A percentile compares a stretch with the other conserved stretches of the same genome.
These are phyloP conservation scores for Trichophyton benhamiae DNA, from an alignment of 2,329 filamentous ascomycete genomes.

Conservation along the genomic window DNA sequence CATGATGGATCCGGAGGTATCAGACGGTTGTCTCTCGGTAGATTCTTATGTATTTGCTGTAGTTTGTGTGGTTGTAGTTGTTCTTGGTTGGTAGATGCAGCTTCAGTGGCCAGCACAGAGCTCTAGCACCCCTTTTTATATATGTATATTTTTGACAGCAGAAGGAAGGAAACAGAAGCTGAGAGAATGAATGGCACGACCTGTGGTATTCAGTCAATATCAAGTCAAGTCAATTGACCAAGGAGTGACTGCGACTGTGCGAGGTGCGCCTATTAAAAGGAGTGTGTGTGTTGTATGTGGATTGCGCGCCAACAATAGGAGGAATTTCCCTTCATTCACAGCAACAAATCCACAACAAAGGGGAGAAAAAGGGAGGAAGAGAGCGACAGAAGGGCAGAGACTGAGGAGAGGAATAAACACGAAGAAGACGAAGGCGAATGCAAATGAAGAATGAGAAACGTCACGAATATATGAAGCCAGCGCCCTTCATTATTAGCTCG, in stretches of 20 bases:
- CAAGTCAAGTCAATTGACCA: background rate
- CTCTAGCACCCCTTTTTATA: background rate
- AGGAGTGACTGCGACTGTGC: background rate
- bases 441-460: background rate
- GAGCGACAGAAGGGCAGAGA: background rate
- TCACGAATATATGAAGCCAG: background rate
- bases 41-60: background rate
- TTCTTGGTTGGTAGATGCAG: background rate
- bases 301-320: background rate
- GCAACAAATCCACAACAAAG: background rate
- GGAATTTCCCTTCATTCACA: background rate
- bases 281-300: background rate
- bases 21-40: background rate
- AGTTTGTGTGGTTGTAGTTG: background rate
- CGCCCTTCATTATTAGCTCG: background rate
- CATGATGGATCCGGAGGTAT: conserved; percentile 4
- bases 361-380: background rate
- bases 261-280: background rate
- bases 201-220: background rate
- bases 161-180: background rate
- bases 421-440: background rate
- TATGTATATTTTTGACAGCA: background rate
- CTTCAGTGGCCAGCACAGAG: conserved; percentile 1
- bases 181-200: background rate
- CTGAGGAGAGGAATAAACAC: background rate